Percentiles rank a stretch among this genome's conserved stretches.
Evolutionary conservation across 306 rosid species (phyloP).

Genomic region (Begonia peltatifolia): DNA sequence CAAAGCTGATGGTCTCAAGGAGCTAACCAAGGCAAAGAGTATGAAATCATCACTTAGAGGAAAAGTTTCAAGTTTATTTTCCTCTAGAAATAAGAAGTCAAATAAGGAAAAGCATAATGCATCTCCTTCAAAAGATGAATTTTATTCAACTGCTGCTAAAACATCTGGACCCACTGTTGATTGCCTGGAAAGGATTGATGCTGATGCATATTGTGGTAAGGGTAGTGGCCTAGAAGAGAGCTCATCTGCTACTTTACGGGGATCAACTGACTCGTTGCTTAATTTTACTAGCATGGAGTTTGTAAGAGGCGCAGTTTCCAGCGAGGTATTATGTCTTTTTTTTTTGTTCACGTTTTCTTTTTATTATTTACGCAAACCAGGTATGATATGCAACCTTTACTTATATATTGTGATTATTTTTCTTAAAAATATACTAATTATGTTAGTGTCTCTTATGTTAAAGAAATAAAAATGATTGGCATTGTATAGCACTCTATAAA

Average conservation of each 20-base stretch:
- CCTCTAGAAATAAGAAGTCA: slow-evolving; percentile 62
- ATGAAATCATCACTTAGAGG: slow-evolving; percentile 62
- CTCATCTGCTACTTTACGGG: slow-evolving; percentile 26
- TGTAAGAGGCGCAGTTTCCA: slow-evolving; percentile 31
- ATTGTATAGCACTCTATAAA: no score
- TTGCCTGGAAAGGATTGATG: slow-evolving; percentile 22
- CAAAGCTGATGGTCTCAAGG: slow-evolving; percentile 27
- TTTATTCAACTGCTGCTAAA: slow-evolving; percentile 22
- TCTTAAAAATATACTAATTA: no score
- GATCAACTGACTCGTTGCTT: slow-evolving; percentile 25
- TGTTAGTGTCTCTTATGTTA: no score
- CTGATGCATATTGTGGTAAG: slow-evolving; percentile 31
- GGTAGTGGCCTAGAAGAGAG: slow-evolving; percentile 33
- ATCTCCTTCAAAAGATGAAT: slow-evolving; percentile 25
- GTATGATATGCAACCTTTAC: no score
- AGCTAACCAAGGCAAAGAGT: slow-evolving; percentile 46
- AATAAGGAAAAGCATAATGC: slow-evolving; percentile 42
- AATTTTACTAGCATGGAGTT: slow-evolving; percentile 24
- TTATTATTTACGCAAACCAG: neutral
- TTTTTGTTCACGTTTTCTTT: neutral
- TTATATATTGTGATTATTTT: no score
- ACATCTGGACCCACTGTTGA: slow-evolving; percentile 14
- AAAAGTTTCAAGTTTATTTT: slow-evolving; percentile 75
- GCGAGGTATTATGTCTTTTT: slow-evolving; percentile 38
- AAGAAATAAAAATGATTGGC: no score